Percentiles rank a stretch among this genome's conserved stretches.
Evolutionary conservation across 2,329 filamentous ascomycete species (phyloP).

Genomic region (Tolypocladium album): DNA sequence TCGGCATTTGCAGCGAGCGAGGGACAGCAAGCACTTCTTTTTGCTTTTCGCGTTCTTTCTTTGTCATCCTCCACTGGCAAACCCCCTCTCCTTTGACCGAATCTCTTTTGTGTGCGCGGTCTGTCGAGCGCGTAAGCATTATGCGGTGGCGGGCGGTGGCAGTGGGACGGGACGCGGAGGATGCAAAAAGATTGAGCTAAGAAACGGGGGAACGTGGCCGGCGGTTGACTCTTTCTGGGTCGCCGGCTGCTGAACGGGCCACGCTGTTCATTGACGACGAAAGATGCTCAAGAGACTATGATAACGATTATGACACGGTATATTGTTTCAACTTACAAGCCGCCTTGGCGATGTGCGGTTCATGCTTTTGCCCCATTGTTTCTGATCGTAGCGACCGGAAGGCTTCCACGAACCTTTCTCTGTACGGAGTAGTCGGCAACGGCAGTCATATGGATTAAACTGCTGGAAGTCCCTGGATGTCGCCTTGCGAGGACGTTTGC

Average conservation of each 20-base stretch:
- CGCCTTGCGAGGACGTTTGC: too few relatives aligned
- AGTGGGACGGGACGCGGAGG: neutral
- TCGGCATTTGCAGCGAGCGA: constrained; percentile 1
- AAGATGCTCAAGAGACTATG: neutral
- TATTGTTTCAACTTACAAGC: neutral
- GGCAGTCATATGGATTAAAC: neutral
- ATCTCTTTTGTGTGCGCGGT: neutral
- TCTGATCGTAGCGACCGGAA: neutral
- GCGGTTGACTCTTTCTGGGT: neutral
- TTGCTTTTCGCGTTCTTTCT: neutral
- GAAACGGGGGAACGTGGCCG: neutral
- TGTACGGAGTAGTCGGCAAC: neutral
- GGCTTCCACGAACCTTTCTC: neutral
- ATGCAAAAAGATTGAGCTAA: neutral
- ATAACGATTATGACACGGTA: neutral
- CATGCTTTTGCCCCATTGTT: too few relatives aligned
- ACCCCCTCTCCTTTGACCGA: neutral
- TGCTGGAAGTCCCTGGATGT: too few relatives aligned
- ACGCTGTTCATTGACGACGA: neutral
- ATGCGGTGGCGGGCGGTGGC: neutral
- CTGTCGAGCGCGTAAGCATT: neutral
- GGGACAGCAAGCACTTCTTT: neutral
- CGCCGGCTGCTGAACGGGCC: neutral
- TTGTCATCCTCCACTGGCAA: neutral
- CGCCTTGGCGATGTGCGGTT: neutral